phyloP scores from a whole-genome alignment of 805 yeast genomes.

The Vanderwaltozyma tropicalis region DNA sequence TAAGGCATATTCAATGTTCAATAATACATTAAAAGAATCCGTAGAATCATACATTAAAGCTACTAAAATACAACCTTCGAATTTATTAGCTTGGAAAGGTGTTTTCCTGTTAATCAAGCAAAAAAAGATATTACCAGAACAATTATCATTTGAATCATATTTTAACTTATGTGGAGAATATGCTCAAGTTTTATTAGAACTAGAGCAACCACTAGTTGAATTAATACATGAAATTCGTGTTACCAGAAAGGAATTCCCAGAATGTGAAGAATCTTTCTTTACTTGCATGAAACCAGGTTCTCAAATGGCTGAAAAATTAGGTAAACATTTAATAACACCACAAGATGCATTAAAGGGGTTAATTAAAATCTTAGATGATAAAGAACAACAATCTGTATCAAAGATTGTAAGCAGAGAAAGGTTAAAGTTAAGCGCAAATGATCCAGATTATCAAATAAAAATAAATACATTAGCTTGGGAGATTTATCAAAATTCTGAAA shows the following conservation, averaged over 20 bases:
- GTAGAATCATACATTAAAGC: conserved; percentile 37
- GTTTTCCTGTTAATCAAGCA: conserved; percentile 35
- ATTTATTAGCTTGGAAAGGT: conserved; percentile 76
- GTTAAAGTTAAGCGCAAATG: conserved; percentile 36
- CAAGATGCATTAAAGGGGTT: conserved; percentile 36
- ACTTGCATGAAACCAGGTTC: conserved; percentile 47
- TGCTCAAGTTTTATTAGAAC: conserved; percentile 32
- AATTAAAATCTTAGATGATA: conserved; percentile 30
- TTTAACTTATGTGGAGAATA: conserved; percentile 39
- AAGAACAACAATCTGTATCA: conserved; percentile 36
- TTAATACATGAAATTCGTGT: conserved; percentile 36
- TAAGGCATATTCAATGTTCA: conserved; percentile 46
- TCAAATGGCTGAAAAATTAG: conserved; percentile 42
- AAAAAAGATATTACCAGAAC: conserved; percentile 27
- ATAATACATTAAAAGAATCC: conserved; percentile 12
- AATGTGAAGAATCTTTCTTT: conserved; percentile 39
- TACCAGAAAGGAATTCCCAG: conserved; percentile 33
- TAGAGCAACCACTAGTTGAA: conserved; percentile 40
- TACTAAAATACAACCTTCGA: conserved; percentile 37
- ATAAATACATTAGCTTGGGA: conserved; percentile 35
- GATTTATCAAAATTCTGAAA: conserved; percentile 38
- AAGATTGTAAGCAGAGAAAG: conserved; percentile 36
- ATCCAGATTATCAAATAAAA: conserved; percentile 33
- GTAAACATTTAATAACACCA: conserved; percentile 37
- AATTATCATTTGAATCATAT: conserved; percentile 29